Percentiles rank a stretch among this genome's conserved stretches.
Conservation (phyloP, 805 yeast species). For the Myxozyma neotropica region DNA sequence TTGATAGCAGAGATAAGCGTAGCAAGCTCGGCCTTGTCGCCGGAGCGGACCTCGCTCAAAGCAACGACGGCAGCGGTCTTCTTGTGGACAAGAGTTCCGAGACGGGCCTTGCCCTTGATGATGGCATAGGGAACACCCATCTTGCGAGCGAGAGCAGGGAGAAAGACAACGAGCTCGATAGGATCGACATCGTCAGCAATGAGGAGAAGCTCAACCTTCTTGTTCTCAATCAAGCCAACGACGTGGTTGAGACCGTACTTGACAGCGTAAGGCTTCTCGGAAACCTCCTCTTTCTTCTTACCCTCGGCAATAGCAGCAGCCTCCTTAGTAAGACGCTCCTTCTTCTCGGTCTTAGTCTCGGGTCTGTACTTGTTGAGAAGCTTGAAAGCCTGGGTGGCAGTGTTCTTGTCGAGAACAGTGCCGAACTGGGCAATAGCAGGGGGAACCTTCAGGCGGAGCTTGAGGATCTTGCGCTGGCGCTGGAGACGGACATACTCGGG, state of each 20-base stretch:
- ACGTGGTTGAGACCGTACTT: constrained; percentile 99
- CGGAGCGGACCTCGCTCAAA: constrained; percentile 89
- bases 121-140: constrained; percentile 99
- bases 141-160: constrained; percentile 99
- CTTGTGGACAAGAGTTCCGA: constrained; percentile 96
- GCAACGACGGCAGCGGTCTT: constrained; percentile 98
- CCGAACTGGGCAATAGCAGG: constrained; percentile 98
- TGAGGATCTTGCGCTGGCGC: constrained; percentile 97
- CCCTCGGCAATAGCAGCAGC: constrained; percentile 99
- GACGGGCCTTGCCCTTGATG: constrained; percentile 97
- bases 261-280: constrained; percentile 94
- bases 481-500: constrained; percentile 97
- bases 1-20: constrained; percentile 89
- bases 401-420: constrained; percentile 95
- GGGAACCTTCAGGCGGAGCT: constrained; percentile 97
- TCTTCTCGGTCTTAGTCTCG: constrained; percentile 96
- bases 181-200: constrained; percentile 99
- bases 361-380: constrained; percentile 99
- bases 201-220: constrained; percentile 95
- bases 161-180: constrained; percentile 93
- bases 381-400: constrained; percentile 96
- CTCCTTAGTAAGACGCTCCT: constrained; percentile 98
- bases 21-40: constrained; percentile 93
- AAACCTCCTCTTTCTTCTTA: constrained; percentile 93
- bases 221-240: constrained; percentile 95